phyloP scores from a whole-genome alignment of 1,284 basidiomycete genomes.

The Ceratobasidium sp. region DNA sequence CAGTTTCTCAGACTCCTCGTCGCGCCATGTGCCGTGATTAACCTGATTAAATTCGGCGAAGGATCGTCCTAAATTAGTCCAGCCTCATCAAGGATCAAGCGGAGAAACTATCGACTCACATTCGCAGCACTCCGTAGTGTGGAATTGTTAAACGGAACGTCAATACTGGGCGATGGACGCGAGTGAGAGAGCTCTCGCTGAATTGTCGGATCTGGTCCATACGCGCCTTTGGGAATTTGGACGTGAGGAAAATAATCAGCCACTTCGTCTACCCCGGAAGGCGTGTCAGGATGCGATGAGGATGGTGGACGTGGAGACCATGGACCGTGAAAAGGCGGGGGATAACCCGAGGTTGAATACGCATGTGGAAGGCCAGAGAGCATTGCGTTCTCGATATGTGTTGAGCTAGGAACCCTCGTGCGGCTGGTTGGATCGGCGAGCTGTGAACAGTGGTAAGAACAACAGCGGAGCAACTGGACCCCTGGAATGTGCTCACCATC shows the following conservation, averaged over 20 bases:
- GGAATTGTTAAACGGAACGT: slow-evolving; percentile 40
- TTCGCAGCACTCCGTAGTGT: slow-evolving; percentile 38
- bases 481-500: slow-evolving; percentile 37
- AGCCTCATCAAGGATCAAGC: slow-evolving; percentile 24
- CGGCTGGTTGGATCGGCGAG: slow-evolving; percentile 36
- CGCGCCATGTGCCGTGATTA: slow-evolving; percentile 42
- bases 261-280: slow-evolving; percentile 40
- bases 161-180: slow-evolving; percentile 32
- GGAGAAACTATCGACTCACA: slow-evolving; percentile 43
- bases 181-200: slow-evolving; percentile 39
- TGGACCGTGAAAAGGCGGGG: slow-evolving; percentile 31
- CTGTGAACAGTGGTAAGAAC: slow-evolving; percentile 12
- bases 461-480: slow-evolving; percentile 1
- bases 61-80: slow-evolving; percentile 19
- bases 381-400: slow-evolving; percentile 39
- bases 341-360: slow-evolving; percentile 41
- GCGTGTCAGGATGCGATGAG: slow-evolving; percentile 26
- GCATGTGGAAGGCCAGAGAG: slow-evolving; percentile 13
- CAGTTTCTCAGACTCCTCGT: slow-evolving; percentile 41
- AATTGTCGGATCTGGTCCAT: slow-evolving; percentile 42
- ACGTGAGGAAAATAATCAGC: slow-evolving; percentile 29
- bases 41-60: slow-evolving; percentile 32
- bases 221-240: slow-evolving; percentile 37
- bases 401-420: slow-evolving; percentile 21
- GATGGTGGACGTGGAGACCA: slow-evolving; percentile 36